phyloP scores from a whole-genome alignment of 164 flowering plant species.

The Taxillus chinensis region DNA sequence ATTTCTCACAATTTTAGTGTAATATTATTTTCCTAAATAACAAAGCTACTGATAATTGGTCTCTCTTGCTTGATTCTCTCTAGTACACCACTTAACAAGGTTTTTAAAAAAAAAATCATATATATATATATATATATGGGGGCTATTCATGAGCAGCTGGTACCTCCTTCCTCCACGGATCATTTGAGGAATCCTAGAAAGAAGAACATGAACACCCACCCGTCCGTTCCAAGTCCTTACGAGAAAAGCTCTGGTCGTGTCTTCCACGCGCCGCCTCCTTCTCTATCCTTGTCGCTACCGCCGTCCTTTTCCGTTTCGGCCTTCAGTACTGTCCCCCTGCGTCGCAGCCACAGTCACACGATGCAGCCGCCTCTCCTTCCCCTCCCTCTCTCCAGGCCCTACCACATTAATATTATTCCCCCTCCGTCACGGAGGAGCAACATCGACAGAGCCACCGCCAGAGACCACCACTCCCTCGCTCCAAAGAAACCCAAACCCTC shows the following conservation, averaged over 20 bases:
- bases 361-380: constrained; percentile 57
- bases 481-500: constrained; percentile 25
- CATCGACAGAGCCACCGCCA: constrained; percentile 11
- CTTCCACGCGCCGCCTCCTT: constrained; percentile 13
- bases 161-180: constrained; percentile 11
- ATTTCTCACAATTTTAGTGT: no score
- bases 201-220: constrained; percentile 1
- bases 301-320: background rate
- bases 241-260: constrained; percentile 18
- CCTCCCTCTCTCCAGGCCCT: constrained; percentile 23
- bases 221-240: constrained; percentile 8
- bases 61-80: no score
- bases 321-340: background rate
- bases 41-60: no score
- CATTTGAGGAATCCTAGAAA: constrained; percentile 22
- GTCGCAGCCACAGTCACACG: background rate
- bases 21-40: no score
- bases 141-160: no score
- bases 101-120: no score
- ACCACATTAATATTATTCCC: background rate
- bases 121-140: no score
- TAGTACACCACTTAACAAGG: no score
- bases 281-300: constrained; percentile 13
- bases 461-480: constrained; percentile 12
- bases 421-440: constrained; percentile 2